Percentiles rank a stretch among this genome's conserved stretches.
Conservation (phyloP, 2,329 filamentous ascomycete genomes). For the Rhexocercosporidium sp. region DNA sequence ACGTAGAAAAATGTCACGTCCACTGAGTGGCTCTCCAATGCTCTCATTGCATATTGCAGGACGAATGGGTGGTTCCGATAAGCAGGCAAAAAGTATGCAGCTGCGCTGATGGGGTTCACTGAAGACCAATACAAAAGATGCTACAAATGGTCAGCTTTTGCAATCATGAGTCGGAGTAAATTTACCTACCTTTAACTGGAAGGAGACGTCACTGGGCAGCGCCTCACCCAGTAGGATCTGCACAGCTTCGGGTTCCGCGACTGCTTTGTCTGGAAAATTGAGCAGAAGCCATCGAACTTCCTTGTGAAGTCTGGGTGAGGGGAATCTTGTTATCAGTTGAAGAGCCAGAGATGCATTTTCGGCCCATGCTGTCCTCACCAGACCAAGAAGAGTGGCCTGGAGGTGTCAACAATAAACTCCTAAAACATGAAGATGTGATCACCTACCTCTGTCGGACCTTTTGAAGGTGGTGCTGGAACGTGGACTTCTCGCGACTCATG, state of each 20-base stretch:
- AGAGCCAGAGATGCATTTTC: slow-evolving; percentile 88
- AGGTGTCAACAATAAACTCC: slow-evolving; percentile 43
- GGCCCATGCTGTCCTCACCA: slow-evolving; percentile 84
- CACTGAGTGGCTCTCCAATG: slow-evolving; percentile 91
- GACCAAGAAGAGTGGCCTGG: slow-evolving; percentile 48
- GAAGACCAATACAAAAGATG: slow-evolving; percentile 93
- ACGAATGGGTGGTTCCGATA: slow-evolving; percentile 93
- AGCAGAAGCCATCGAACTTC: slow-evolving; percentile 83
- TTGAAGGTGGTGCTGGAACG: slow-evolving; percentile 26
- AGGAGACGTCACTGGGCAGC: slow-evolving; percentile 78
- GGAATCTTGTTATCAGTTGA: slow-evolving; percentile 80
- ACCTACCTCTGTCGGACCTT: slow-evolving; percentile 51
- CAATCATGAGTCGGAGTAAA: not conserved
- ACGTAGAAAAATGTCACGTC: slow-evolving; percentile 99
- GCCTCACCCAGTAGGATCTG: slow-evolving; percentile 79
- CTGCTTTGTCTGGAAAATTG: slow-evolving; percentile 81
- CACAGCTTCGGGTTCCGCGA: slow-evolving; percentile 81
- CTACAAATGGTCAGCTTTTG: slow-evolving; percentile 50
- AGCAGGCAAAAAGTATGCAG: slow-evolving; percentile 89
- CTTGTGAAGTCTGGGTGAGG: slow-evolving; percentile 70
- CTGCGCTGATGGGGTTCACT: slow-evolving; percentile 89
- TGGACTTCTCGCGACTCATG: slow-evolving; percentile 62
- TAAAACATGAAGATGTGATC: slow-evolving; percentile 41
- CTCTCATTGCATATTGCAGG: slow-evolving; percentile 95
- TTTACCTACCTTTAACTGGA: slow-evolving; percentile 79